phyloP scores from a whole-genome alignment of 73 alveolate genomes.

The Tetrahymena malaccensis region DNA sequence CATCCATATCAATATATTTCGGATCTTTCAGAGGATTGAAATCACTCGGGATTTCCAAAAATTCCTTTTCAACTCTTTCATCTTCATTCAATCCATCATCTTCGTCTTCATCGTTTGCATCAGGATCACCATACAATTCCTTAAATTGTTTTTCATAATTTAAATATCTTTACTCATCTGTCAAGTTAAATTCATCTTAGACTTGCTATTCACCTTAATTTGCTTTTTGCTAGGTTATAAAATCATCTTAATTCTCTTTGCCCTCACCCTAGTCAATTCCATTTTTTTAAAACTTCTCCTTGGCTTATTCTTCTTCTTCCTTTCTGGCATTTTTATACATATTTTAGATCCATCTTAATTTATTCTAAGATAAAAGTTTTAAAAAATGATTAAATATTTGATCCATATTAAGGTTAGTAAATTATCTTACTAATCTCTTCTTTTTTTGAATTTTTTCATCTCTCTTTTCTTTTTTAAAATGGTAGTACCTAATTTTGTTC shows the following conservation, averaged over 20 bases:
- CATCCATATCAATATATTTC: slow-evolving; percentile 30
- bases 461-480: slow-evolving; percentile 58
- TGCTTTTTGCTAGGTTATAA: background rate
- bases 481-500: slow-evolving; percentile 63
- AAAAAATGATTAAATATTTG: background rate
- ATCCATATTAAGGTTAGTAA: background rate
- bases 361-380: slow-evolving; percentile 1
- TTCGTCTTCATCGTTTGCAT: background rate
- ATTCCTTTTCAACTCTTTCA: background rate
- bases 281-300: background rate
- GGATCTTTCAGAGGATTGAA: background rate
- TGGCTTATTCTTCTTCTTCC: slow-evolving; percentile 45
- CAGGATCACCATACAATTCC: background rate
- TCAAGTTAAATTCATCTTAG: background rate
- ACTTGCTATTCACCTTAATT: background rate
- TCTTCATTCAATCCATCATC: background rate
- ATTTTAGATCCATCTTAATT: slow-evolving; percentile 71
- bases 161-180: background rate
- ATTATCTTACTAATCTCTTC: slow-evolving; percentile 35
- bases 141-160: background rate
- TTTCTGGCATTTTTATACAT: slow-evolving; percentile 68
- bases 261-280: background rate
- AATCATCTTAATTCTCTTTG: slow-evolving; percentile 3
- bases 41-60: background rate
- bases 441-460: slow-evolving; percentile 61